Base-by-base conservation (phyloP, 164 flowering plant genomes). In the Piper longum region DNA sequence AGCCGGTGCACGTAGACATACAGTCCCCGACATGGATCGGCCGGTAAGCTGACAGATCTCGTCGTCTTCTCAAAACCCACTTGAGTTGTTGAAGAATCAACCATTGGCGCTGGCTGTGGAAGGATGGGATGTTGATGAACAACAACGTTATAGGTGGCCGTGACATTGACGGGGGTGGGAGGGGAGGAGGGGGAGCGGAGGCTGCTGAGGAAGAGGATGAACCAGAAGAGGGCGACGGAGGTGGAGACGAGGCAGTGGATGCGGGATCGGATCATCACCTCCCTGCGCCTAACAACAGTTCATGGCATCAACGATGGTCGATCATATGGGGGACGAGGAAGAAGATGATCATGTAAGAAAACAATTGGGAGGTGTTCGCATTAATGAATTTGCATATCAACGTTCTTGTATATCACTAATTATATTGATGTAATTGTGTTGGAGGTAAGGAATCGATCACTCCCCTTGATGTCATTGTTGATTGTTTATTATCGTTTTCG, bases 1-100 rank as follows among this genome's bases (percentile, higher is more conserved):
- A 85, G 71, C 8, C 71, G 56, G 40, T 85, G 82, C 7, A 87
- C 72, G 65, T 76, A 86, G n/a, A 89, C 67, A 68, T 83, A 85
- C 14, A 70, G 64, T 0, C 87, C 96, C 1, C 58, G 11, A 41
- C 96, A 89, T 0, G 80, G 68, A 63, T 80, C 54, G 19, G 7
- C 17, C 36, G 36, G 36, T 26, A 26, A 26, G 36, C 36, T 1
- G 36, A 26, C 36, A 26, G 36, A 26, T 26, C 36, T 26, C 36
- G 36, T 26, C 36, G 36, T 26, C 36, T 26, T 2, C 36, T 26
- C 36, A 26, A 26, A 26, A 26, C 36, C 36, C 36, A 26, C 39
- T 57, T 4, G 41, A 41, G 13, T 0, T 58, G 19, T 0, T 1
- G 61, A 41, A 26, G 16, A 51, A 51, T 51, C 54, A 16, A 8